Percentiles rank a stretch among this genome's conserved stretches.
These are phyloP conservation scores for Colletotrichum acutatum DNA, from an alignment of 2,329 filamentous ascomycete genomes.

Conservation along the genomic window DNA sequence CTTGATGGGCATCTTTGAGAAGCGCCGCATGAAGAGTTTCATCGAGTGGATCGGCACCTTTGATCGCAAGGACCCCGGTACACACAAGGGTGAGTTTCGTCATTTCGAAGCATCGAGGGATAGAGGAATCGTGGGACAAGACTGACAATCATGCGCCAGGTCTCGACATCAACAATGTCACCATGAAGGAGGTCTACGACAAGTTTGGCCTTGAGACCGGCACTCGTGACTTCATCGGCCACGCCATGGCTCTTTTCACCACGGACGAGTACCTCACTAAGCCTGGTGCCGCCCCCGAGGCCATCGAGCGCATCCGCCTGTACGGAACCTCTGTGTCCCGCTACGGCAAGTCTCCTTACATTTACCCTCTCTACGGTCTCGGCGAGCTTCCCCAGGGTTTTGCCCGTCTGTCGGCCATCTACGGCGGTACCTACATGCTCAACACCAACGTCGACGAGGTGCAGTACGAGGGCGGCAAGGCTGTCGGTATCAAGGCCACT, in stretches of 20 bases:
- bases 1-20: conserved; percentile 97
- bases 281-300: conserved; percentile 80
- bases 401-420: conserved; percentile 96
- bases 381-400: conserved; percentile 98
- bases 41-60: conserved; percentile 95
- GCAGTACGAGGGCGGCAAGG: conserved; percentile 84
- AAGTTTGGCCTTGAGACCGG: conserved; percentile 92
- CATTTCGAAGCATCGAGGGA: not conserved
- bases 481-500: conserved; percentile 95
- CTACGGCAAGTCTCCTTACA: conserved; percentile 99
- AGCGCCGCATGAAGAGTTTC: conserved; percentile 96
- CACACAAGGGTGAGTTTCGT: conserved; percentile 81
- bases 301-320: conserved; percentile 90
- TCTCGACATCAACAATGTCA: conserved; percentile 80
- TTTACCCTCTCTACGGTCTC: conserved; percentile 97
- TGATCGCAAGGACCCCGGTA: conserved; percentile 81
- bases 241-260: conserved; percentile 97
- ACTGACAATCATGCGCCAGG: conserved; percentile 59
- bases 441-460: conserved; percentile 95
- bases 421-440: conserved; percentile 99
- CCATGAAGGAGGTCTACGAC: conserved; percentile 99
- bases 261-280: conserved; percentile 85
- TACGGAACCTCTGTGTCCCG: conserved; percentile 98
- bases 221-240: conserved; percentile 96
- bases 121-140: not conserved